These are phyloP conservation scores for Crithidia brevicula DNA, from an alignment of 208 protist species.

Conservation along the genomic window DNA sequence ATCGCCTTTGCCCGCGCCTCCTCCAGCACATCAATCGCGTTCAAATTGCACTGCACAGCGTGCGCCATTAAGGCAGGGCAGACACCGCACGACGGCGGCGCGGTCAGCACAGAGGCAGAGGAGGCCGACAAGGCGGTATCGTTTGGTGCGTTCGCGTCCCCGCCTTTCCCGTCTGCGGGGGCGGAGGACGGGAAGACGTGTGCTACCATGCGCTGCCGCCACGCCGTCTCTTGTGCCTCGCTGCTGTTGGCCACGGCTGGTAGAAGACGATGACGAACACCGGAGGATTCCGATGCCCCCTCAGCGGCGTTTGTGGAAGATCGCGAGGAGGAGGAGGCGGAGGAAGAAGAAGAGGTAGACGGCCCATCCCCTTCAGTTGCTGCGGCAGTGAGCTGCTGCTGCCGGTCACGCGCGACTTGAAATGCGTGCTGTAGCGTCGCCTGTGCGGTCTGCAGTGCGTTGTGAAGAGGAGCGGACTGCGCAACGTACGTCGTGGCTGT, in stretches of 20 bases:
- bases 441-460: slow-evolving; percentile 2
- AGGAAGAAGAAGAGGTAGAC: too few species aligned
- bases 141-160: too few species aligned
- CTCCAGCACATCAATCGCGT: slow-evolving; percentile 48
- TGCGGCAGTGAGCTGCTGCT: too few species aligned
- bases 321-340: neutral
- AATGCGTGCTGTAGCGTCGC: neutral
- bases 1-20: slow-evolving; percentile 40
- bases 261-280: neutral
- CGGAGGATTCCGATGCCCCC: neutral
- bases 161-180: neutral
- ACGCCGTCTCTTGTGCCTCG: slow-evolving; percentile 16
- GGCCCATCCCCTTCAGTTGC: too few species aligned
- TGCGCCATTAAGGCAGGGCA: slow-evolving; percentile 50
- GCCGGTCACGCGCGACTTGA: neutral
- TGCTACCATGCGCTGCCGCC: slow-evolving; percentile 15
- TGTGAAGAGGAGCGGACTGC: neutral
- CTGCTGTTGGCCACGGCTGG: slow-evolving; percentile 6
- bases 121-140: neutral
- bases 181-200: neutral
- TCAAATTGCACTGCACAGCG: slow-evolving; percentile 50
- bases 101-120: neutral
- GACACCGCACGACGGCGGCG: slow-evolving; percentile 22
- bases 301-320: slow-evolving; percentile 1
- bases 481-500: slow-evolving; percentile 11